Base-by-base conservation (phyloP, 129 eudicot species). In the Glebionis coronaria region DNA sequence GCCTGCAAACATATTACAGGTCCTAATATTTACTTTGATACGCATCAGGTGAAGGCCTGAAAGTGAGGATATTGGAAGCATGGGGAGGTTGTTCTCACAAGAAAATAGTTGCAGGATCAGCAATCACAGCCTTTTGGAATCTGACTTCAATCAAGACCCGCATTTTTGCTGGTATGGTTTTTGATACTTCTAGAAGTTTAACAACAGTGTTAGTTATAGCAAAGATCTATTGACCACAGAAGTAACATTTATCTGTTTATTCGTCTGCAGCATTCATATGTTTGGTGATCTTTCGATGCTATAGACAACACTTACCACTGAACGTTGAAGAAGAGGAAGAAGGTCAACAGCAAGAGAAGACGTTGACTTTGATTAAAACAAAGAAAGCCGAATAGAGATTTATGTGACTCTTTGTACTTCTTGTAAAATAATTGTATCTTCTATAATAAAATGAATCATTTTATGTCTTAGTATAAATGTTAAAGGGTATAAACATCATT, bases 11-110 rank as follows among this genome's bases (percentile, higher is more conserved):
- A 35, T 35, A 7, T 5, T 21, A 11, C 28, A 56, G 15, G 23
- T 55, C 5, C 15, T 20, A 28, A n/a, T 14, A 7, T 15, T 44
- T 55, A 38, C 23, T 54, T 67, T 52, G 44, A 31, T 62, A 15
- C 27, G 69, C 49, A 35, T 55, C 84, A 91, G 97, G 72, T 70
- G 82, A 86, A 42, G 2, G 45, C 42, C 11, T 83, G 77, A 86
- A 77, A 73, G 61, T 10, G 38, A 42, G 84, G 78, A 79, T 75
- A 66, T 16, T 70, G 56, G 87, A 80, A 61, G 65, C 97, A 62
- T 88, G 98, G 98, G 77, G 77, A 82, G 85, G 82, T 73, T 88
- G 91, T 79, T 68, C 91, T 14, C 97, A 84, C 78, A 93, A 93
- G 85, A 93, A 84, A 74, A 61, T 82, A 62, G 83, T 86, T 15